Evolutionary conservation across 2,329 filamentous ascomycete genomes (phyloP), one percentile per base, ranked within the genome.

Genomic region (Raffaelea albimanens): DNA sequence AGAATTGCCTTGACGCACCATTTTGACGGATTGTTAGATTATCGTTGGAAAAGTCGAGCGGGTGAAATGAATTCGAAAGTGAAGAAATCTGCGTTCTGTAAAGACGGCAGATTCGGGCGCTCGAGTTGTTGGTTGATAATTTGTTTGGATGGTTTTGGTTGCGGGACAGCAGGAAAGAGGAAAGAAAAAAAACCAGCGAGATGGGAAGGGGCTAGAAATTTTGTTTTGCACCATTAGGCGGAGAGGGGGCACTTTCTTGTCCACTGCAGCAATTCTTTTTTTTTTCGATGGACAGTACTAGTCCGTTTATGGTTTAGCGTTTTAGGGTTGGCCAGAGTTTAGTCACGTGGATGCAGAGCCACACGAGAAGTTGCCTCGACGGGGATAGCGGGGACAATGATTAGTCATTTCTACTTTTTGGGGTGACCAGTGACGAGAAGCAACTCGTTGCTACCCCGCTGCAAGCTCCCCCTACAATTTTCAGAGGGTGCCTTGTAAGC

Each of bases 21-120:
- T 84, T 67, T 82, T 83, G 79, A 73, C 72, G 76, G 68, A 75
- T 73, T 72, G 63, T 63, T 55, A 56, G 57, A 46, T 54, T 52
- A 66, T 61, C 64, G 55, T 60, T 57, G 56, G 60, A 63, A 61
- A n/a, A 29, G 59, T 71, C 69, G 72, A 74, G 69, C 63, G 59
- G 62, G 40, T 29, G 11, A 31, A 56, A 41, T 25, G 63, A 60
- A 61, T 66, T 69, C 70, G 68, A 68, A 67, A 45, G 72, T 74
- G 75, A 50, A 48, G 21, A 40, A 42, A 49, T 75, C 71, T 73
- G 70, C 40, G 46, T 48, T 47, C 48, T 34, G 14, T 7, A 19
- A 31, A 47, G 58, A 61, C 53, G 60, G 66, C 71, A 73, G 72
- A 75, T 73, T 74, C 67, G 66, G n/a, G 67, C 64, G 67, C 69